phyloP scores from a whole-genome alignment of 805 yeast species.

The Huiozyma sinensis region DNA sequence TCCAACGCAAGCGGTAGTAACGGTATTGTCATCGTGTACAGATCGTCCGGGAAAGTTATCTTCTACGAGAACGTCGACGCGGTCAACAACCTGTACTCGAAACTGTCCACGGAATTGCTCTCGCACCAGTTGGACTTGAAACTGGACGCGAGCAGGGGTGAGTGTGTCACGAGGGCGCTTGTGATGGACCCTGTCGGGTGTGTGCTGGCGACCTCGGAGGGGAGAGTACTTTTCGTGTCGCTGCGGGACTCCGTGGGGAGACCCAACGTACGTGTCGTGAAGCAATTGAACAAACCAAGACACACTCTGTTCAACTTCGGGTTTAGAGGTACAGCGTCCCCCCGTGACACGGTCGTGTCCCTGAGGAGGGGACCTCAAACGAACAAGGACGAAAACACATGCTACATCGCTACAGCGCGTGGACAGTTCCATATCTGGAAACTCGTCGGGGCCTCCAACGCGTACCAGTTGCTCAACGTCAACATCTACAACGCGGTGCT shows the following conservation, averaged over 20 bases:
- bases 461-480: conserved; percentile 30
- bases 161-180: conserved; percentile 44
- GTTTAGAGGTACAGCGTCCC: conserved; percentile 7
- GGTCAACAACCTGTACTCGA: conserved; percentile 20
- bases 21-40: conserved; percentile 59
- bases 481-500: conserved; percentile 29
- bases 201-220: conserved; percentile 56
- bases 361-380: conserved; percentile 43
- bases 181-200: conserved; percentile 69
- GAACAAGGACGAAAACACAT: conserved; percentile 40
- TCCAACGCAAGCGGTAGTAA: conserved; percentile 29
- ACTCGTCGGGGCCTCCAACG: conserved; percentile 35
- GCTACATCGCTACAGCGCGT: conserved; percentile 31
- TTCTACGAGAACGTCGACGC: conserved; percentile 65
- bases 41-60: conserved; percentile 45
- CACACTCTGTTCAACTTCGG: conserved; percentile 27
- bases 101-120: conserved; percentile 17
- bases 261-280: conserved; percentile 29
- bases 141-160: conserved; percentile 27
- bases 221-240: conserved; percentile 50
- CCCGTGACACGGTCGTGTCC: conserved; percentile 34
- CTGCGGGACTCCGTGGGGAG: conserved; percentile 62
- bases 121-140: conserved; percentile 18
- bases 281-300: conserved; percentile 24
- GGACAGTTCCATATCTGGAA: conserved; percentile 43